Evolutionary conservation across 352 stramenopile genomes (phyloP).

Genomic region (Pythium myriotylum): DNA sequence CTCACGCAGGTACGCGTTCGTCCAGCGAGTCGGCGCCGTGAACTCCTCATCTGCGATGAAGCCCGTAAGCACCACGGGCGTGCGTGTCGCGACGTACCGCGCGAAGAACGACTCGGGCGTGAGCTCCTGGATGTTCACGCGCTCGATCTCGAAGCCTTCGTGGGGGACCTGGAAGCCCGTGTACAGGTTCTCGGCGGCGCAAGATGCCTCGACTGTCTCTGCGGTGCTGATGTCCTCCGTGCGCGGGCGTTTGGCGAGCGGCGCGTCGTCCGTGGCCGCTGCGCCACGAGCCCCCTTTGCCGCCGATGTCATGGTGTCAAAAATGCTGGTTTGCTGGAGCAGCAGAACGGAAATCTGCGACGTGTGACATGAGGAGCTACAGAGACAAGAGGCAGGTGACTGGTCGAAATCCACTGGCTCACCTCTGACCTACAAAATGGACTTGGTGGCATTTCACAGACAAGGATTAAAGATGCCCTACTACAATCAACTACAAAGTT

Average conservation of each 20-base stretch:
- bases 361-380: conserved; percentile 11
- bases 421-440: no score
- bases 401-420: conserved; percentile 13
- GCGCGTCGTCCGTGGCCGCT: conserved; percentile 2
- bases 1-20: conserved; percentile 66
- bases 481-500: conserved; percentile 8
- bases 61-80: conserved; percentile 76
- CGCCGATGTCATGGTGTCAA: conserved; percentile 1
- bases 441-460: no score
- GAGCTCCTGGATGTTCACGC: conserved; percentile 51
- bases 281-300: conserved; percentile 8
- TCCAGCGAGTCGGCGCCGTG: conserved; percentile 67
- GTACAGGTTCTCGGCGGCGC: conserved; percentile 54
- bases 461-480: no score
- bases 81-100: conserved; percentile 76
- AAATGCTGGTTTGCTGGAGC: background rate
- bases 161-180: conserved; percentile 50
- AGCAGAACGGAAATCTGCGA: conserved; percentile 15
- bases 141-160: conserved; percentile 51
- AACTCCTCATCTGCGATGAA: conserved; percentile 63
- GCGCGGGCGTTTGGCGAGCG: conserved; percentile 49
- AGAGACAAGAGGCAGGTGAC: conserved; percentile 14
- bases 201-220: background rate
- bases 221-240: no score
- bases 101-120: conserved; percentile 78